Evolutionary conservation across 139 green algal species (phyloP), one percentile per base, ranked within the genome.

Genomic region (Picochlorum sp.): DNA sequence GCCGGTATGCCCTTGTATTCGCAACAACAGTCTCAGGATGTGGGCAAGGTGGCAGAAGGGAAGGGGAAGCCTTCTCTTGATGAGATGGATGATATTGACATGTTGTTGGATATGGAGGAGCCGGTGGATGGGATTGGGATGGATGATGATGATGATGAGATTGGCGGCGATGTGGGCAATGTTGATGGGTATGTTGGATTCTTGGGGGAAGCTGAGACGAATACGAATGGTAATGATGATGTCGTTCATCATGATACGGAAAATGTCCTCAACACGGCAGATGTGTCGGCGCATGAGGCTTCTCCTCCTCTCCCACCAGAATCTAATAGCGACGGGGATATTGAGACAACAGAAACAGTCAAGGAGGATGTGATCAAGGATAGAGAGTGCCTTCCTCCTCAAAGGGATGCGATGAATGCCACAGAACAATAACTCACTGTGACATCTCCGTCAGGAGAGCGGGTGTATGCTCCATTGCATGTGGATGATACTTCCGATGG

Each of bases 391-490:
- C 26, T 52, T 2, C 54, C 63, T 45, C 72, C 63, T 6, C 23
- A 45, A 20, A 30, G 59, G 0, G 18, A 55, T 23, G 65, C 61
- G 6, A 44, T 28, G n/a, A 15, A 65, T 63, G 41, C 75, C 1
- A 9, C 16, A 6, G 73, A 57, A 15, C 16, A 34, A 41, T 56
- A 28, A 45, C 2, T 74, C 7, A 41, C 41, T 0, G 73, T 80
- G 7, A 80, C 73, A 0, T 57, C 37, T 16, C 26, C 38, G 13
- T 16, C 13, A 16, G 75, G 75, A 16, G 70, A 78, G 47, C 61
- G 75, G 11, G 75, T 78, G 50, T 81, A 81, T 62, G 58, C 23
- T 16, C 58, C 58, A 32, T 6, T 65, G 23, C 13, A 18, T 15
- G 3, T 23, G 20, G 41, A 15, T 2, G 13, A 59, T 57, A 18